phyloP scores from a whole-genome alignment of 2,329 filamentous ascomycete species.

The Triangularia verruculosa region DNA sequence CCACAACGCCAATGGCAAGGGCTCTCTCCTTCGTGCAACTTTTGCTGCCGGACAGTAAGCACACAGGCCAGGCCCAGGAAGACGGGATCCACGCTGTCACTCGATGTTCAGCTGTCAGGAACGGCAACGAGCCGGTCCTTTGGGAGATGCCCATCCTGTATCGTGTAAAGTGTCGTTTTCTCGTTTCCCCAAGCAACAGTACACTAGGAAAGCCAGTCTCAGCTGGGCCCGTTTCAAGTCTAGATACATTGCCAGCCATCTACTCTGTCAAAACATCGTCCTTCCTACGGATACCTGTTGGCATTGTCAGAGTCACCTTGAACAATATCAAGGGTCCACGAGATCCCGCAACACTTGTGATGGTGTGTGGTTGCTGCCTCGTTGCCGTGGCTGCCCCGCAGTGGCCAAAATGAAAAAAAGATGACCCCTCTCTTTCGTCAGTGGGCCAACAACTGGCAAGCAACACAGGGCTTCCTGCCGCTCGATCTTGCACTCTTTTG shows the following conservation, averaged over 20 bases:
- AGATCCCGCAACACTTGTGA: neutral
- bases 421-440: neutral
- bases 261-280: neutral
- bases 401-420: constrained; percentile 3
- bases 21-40: neutral
- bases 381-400: constrained; percentile 5
- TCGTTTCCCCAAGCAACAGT: neutral
- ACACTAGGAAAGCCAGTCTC: too few relatives aligned
- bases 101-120: constrained; percentile 12
- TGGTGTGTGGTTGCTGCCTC: neutral
- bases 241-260: too few relatives aligned
- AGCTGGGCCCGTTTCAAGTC: too few relatives aligned
- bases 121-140: constrained; percentile 8
- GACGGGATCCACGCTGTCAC: constrained; percentile 8
- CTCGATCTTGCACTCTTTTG: neutral
- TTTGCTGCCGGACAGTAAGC: neutral
- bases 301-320: neutral
- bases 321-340: neutral
- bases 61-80: neutral
- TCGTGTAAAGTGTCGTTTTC: too few relatives aligned
- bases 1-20: neutral
- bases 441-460: neutral
- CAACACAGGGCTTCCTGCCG: neutral
- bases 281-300: neutral
- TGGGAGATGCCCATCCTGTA: too few relatives aligned